Base-by-base conservation (phyloP, 164 flowering plant genomes). In the Umbilicus rupestris region DNA sequence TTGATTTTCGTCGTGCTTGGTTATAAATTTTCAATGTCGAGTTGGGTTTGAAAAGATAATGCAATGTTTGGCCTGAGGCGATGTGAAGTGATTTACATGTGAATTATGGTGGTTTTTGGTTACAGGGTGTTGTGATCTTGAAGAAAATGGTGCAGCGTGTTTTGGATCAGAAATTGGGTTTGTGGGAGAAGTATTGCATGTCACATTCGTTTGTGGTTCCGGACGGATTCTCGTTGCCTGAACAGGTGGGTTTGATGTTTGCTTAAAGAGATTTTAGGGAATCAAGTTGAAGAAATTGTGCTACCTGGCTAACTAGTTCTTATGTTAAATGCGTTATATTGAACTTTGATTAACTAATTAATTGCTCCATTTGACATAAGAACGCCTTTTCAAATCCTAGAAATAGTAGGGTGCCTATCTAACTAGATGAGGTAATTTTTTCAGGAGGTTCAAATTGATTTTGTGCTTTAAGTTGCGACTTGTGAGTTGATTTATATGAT, bases 161-260 rank as follows among this genome's bases (percentile, higher is more conserved):
- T 33, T 64, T 90, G 79, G 83, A 85, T 66, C 80, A 78, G 72
- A 76, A 81, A 28, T 60, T 93, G 75, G 78, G 45, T 63, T 75
- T 78, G 85, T 93, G 97, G 98, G 92, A 90, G 75, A 76, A 81
- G 66, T 87, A 90, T 37, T 86, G 92, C 69, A 79, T 87, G 37
- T 76, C 63, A 3, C 84, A 83, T 73, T 82, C 85, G 78, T 93
- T 93, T 74, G 65, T 66, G 63, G 91, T 90, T 69, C 95, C 97
- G 19, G 74, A 82, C 68, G 87, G 89, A 42, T 84, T 93, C 70
- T 71, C 80, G 2, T 66, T 88, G 60, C 86, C 84, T 33, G 68
- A 78, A 69, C 57, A 66, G 76, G 96, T 92, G 80, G 31, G 88
- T 76, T 80, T 81, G 75, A 79, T 63, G 7, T 1, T n/a, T 41